Conservation (phyloP, 2,329 filamentous ascomycete species). For the Aureobasidium sp. region DNA sequence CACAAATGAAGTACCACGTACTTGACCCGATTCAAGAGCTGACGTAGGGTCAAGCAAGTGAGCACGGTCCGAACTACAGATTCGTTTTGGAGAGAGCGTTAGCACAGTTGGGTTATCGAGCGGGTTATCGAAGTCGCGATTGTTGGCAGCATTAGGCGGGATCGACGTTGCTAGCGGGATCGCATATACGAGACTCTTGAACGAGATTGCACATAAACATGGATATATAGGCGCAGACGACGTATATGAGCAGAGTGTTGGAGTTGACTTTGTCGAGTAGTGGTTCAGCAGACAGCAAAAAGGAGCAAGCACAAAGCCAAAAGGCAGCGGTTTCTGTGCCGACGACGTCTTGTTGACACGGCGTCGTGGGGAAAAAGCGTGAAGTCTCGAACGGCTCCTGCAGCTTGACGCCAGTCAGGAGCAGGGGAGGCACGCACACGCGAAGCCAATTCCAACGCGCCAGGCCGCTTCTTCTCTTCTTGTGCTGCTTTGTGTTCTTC, state of each 20-base stretch:
- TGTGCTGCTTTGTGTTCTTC: background rate
- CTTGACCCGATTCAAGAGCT: background rate
- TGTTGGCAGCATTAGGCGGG: background rate
- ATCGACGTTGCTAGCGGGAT: background rate
- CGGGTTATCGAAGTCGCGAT: slow-evolving; percentile 5
- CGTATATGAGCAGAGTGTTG: background rate
- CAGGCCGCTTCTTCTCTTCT: background rate
- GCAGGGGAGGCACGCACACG: background rate
- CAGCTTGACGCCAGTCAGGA: slow-evolving; percentile 5
- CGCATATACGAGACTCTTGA: background rate
- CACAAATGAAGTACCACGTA: background rate
- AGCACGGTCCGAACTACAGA: background rate
- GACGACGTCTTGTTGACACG: slow-evolving; percentile 2
- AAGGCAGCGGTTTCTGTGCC: background rate
- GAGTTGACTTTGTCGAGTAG: background rate
- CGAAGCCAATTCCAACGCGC: background rate
- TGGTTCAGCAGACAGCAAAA: background rate
- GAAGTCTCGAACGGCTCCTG: slow-evolving; percentile 4
- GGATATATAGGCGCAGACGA: background rate
- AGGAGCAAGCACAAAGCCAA: background rate
- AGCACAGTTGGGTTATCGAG: background rate
- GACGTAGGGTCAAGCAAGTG: background rate
- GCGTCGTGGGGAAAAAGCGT: background rate
- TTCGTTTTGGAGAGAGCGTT: background rate
- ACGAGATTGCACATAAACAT: background rate